Evolutionary conservation across 2,329 filamentous ascomycete species (phyloP), one percentile per base, ranked within the genome.

Genomic region (Calonectria ilicicola): DNA sequence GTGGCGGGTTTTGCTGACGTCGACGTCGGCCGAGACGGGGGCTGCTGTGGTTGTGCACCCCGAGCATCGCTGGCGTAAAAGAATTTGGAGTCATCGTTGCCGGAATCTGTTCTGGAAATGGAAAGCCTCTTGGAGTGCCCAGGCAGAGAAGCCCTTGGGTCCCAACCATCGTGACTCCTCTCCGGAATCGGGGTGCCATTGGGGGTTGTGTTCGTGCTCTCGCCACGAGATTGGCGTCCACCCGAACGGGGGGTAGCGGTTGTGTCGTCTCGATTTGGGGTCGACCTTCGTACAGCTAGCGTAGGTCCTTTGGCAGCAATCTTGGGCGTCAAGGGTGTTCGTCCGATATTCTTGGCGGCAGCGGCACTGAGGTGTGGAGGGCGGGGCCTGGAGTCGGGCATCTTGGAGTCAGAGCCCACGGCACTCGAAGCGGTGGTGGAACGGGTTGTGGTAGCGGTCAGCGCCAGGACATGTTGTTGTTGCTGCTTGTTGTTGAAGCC

Each of bases 51-150:
- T 85, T 82, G 80, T 65, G 80, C 76, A 26, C 86, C 84, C 77
- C 90, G 92, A 46, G 90, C 93, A 77, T 98, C 95, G 82, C 92
- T 95, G 32, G 96, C 97, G 82, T 97, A 96, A 83, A 99, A 98
- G 88, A 98, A 98, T 85, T 95, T 96, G 78, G 79, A 82, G 77
- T 81, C 74, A 75, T 81, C 78, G 65, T 81, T 73, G 65, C 83
- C 44, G 17, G 77, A 71, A 40, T 80, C 80, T 35, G 35, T 76
- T 69, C 65, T 84, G 53, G 75, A 53, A 15, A 74, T 56, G 21
- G 76, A 71, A 51, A 72, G 76, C 62, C 80, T 79, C n/a, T 74
- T 82, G 1, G 76, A 75, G 1, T 83, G 80, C 17, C 79, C 69
- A n/a, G 78, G 78, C 17, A 83, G 77, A 23, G 81, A 81, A n/a